Percentiles rank a stretch among this genome's conserved stretches.
phyloP scores from a whole-genome alignment of 345 rosid genomes.

The Rhizophora apiculata region DNA sequence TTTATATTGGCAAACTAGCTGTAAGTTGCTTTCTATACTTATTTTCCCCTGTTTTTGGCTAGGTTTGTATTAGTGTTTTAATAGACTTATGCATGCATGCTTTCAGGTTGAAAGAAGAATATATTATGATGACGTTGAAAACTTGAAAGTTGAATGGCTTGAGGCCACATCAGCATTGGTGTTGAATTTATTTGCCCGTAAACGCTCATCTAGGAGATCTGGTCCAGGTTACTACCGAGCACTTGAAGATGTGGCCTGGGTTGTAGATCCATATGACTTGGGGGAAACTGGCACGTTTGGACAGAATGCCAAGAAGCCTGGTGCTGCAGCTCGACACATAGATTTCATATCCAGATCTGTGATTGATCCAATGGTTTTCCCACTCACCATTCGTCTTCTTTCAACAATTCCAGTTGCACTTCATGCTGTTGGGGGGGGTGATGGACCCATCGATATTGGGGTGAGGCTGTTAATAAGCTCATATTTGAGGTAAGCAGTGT shows the following conservation, averaged over 20 bases:
- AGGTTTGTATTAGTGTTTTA: background rate
- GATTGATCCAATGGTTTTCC: slow-evolving; percentile 57
- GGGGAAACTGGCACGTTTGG: slow-evolving; percentile 25
- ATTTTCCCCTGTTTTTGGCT: background rate
- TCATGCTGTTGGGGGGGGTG: slow-evolving; percentile 75
- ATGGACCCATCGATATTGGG: slow-evolving; percentile 71
- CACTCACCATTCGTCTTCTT: slow-evolving; percentile 57
- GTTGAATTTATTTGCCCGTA: slow-evolving; percentile 38
- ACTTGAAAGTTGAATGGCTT: slow-evolving; percentile 71
- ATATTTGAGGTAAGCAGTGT: slow-evolving; percentile 40
- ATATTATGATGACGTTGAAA: slow-evolving; percentile 75
- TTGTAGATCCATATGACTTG: slow-evolving; percentile 48
- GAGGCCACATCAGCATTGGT: slow-evolving; percentile 78
- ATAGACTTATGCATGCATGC: background rate
- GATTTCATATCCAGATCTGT: slow-evolving; percentile 19
- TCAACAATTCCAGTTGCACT: slow-evolving; percentile 82
- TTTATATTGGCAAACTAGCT: slow-evolving; percentile 67
- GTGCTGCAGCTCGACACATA: background rate
- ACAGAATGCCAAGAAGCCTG: slow-evolving; percentile 8
- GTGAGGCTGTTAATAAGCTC: slow-evolving; percentile 71
- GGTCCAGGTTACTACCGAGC: slow-evolving; percentile 39
- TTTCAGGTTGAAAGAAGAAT: slow-evolving; percentile 77
- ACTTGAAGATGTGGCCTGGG: slow-evolving; percentile 52
- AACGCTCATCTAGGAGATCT: slow-evolving; percentile 43
- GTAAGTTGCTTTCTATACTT: slow-evolving; percentile 39